These are phyloP conservation scores for Lophium mytilinum DNA, from an alignment of 495 filamentous ascomycete genomes.

Conservation along the genomic window DNA sequence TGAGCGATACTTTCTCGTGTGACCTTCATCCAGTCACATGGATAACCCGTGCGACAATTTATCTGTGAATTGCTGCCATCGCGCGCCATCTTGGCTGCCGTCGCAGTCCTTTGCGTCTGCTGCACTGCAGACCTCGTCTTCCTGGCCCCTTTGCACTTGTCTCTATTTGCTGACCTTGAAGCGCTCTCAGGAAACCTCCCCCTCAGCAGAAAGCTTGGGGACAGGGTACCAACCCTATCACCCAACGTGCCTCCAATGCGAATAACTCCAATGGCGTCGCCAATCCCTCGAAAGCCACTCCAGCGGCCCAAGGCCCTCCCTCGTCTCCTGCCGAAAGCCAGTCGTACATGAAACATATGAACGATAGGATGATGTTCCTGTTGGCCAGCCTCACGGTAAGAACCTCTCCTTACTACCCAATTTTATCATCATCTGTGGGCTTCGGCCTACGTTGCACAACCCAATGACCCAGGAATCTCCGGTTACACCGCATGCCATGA, in stretches of 20 bases:
- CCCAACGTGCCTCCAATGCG: slow-evolving; percentile 45
- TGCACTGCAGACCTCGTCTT: background rate
- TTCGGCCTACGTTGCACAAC: too few species aligned
- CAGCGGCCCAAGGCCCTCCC: slow-evolving; percentile 25
- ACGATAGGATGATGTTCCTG: slow-evolving; percentile 58
- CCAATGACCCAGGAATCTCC: background rate
- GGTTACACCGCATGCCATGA: background rate
- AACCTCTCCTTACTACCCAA: slow-evolving; percentile 1
- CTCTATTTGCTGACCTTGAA: slow-evolving; percentile 4
- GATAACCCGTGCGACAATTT: slow-evolving; percentile 15
- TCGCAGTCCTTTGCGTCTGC: background rate
- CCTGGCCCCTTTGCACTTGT: background rate
- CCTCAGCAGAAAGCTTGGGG: slow-evolving; percentile 57
- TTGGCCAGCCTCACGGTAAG: slow-evolving; percentile 57
- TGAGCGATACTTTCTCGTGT: slow-evolving; percentile 20
- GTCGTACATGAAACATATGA: slow-evolving; percentile 53
- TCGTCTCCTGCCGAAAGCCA: slow-evolving; percentile 42
- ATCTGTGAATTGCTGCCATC: background rate
- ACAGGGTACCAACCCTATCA: slow-evolving; percentile 57
- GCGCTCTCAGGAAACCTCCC: slow-evolving; percentile 21
- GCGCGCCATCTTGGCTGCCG: too few species aligned
- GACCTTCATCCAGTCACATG: slow-evolving; percentile 26
- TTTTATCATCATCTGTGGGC: too few species aligned
- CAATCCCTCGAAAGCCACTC: slow-evolving; percentile 24
- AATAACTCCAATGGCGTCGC: slow-evolving; percentile 48